Conservation (phyloP, 2,329 filamentous ascomycete genomes). For the Cladosporium sp. region DNA sequence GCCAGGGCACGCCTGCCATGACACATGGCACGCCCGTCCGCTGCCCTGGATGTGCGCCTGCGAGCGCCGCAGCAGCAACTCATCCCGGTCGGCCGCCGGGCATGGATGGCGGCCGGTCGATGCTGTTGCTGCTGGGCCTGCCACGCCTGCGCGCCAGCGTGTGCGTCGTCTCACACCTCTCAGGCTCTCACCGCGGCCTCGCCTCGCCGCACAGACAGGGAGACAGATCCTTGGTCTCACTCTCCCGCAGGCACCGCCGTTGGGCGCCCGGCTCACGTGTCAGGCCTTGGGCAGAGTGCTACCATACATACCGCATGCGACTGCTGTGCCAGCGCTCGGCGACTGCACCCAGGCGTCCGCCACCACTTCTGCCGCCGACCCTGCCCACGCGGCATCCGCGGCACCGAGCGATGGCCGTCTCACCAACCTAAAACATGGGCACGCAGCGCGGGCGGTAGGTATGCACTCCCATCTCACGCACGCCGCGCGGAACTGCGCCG, state of each 20-base stretch:
- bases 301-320: too few species aligned
- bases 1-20: neutral
- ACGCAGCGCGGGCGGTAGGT: too few species aligned
- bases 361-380: neutral
- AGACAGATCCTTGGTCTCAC: too few species aligned
- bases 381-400: neutral
- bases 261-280: too few species aligned
- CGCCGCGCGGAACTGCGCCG: neutral
- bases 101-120: neutral
- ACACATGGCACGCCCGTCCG: constrained; percentile 7
- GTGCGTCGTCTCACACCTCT: neutral
- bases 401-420: constrained; percentile 3
- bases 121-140: neutral
- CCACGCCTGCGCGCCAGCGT: neutral
- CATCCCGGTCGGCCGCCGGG: too few species aligned
- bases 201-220: too few species aligned
- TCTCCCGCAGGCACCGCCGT: too few species aligned
- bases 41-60: neutral
- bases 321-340: neutral
- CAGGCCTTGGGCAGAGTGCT: too few species aligned
- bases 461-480: neutral
- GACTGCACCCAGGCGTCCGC: neutral
- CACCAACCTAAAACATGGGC: constrained; percentile 8
- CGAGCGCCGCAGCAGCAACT: neutral
- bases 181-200: neutral